A percentile compares a stretch with the other conserved stretches of the same genome.
Conservation (phyloP, 139 green algal species). For the Trebouxia sp. region DNA sequence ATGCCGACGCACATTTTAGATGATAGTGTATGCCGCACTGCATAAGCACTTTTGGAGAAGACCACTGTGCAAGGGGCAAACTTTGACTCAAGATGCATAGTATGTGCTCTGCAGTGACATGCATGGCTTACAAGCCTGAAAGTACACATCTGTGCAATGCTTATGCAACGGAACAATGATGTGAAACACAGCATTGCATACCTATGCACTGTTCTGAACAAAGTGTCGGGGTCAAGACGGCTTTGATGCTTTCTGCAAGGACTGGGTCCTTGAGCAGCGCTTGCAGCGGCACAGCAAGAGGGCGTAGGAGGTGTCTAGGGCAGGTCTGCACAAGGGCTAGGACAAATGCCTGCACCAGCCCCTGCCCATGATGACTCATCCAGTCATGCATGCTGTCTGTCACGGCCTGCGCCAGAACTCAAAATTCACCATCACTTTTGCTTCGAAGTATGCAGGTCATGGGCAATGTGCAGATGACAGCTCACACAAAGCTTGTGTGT, state of each 20-base stretch:
- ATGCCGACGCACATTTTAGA: too few relatives aligned
- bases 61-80: too few relatives aligned
- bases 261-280: background rate
- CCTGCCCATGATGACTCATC: conserved; percentile 7
- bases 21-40: too few relatives aligned
- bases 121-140: too few relatives aligned
- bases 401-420: background rate
- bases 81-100: too few relatives aligned
- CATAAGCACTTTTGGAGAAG: too few relatives aligned
- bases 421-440: background rate
- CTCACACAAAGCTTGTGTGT: too few relatives aligned
- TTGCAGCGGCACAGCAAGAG: background rate
- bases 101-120: too few relatives aligned
- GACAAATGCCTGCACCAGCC: conserved; percentile 25
- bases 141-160: too few relatives aligned
- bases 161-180: too few relatives aligned
- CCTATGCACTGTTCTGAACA: background rate
- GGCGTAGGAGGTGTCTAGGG: background rate
- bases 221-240: background rate
- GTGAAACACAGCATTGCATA: background rate
- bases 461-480: too few relatives aligned
- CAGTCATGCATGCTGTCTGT: background rate
- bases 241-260: conserved; percentile 1
- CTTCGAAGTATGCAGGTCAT: too few relatives aligned
- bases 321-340: conserved; percentile 21